Conservation (phyloP, 2,329 filamentous ascomycete genomes). For the Teratosphaeria nubilosa region DNA sequence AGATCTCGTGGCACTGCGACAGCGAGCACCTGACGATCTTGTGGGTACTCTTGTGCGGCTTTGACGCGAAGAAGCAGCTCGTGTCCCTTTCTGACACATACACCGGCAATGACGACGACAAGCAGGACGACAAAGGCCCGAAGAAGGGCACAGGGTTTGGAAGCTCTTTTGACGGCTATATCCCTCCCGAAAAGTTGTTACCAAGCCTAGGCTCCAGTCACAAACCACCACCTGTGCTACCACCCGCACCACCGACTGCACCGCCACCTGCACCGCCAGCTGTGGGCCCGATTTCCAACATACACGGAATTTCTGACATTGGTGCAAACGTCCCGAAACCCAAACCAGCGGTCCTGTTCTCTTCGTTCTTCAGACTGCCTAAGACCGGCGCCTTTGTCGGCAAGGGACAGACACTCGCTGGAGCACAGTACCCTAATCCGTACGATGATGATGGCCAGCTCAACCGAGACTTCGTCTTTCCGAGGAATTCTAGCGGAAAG, state of each 20-base stretch:
- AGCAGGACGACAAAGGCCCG: neutral
- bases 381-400: neutral
- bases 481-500: neutral
- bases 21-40: slow-evolving; percentile 24
- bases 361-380: no score
- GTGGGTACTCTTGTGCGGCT: slow-evolving; percentile 29
- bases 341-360: no score
- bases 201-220: no score
- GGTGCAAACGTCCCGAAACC: no score
- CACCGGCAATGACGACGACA: neutral
- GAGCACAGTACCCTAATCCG: neutral
- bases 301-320: neutral
- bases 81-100: neutral
- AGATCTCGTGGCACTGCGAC: slow-evolving; percentile 26
- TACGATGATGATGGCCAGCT: neutral
- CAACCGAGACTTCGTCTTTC: neutral
- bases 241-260: no score
- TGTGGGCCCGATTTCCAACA: neutral
- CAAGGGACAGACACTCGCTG: neutral
- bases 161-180: neutral
- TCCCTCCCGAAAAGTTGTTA: no score
- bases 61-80: slow-evolving; percentile 19
- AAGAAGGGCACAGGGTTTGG: slow-evolving; percentile 5
- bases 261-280: no score
- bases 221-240: no score